A percentile compares a stretch with the other conserved stretches of the same genome.
Evolutionary conservation across 345 rosid genomes (phyloP).

Genomic region (Arabidopsis suecica): DNA sequence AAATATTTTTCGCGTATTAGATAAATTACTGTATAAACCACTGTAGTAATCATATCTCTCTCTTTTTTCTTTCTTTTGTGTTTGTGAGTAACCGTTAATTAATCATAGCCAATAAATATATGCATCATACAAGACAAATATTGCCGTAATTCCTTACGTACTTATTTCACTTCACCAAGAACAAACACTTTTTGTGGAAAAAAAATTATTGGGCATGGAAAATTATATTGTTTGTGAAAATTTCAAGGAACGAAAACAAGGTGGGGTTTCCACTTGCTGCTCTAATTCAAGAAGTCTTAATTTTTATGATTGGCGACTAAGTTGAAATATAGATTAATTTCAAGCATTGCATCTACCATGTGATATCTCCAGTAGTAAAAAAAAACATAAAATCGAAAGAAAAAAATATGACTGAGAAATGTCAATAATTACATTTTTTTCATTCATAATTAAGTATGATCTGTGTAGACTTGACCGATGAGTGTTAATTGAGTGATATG

Average conservation of each 20-base stretch:
- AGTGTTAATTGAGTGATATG: neutral
- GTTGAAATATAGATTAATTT: neutral
- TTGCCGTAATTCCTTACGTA: conserved; percentile 14
- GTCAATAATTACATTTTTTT: neutral
- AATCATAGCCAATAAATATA: conserved; percentile 3
- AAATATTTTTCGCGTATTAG: conserved; percentile 10
- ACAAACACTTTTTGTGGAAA: conserved; percentile 20
- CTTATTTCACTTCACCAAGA: conserved; percentile 15
- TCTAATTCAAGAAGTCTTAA: conserved; percentile 8
- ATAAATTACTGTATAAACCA: conserved; percentile 26
- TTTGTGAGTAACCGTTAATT: neutral
- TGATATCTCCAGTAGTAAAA: conserved; percentile 1
- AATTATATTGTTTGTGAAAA: conserved; percentile 20
- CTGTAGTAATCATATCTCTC: conserved; percentile 7
- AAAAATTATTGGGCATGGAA: neutral
- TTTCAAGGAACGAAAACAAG: neutral
- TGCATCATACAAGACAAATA: conserved; percentile 24
- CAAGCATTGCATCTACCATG: neutral
- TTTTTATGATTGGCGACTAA: conserved; percentile 17
- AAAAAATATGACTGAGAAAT: neutral
- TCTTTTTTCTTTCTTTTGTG: no score
- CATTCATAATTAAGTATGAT: neutral
- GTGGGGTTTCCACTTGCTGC: conserved; percentile 27
- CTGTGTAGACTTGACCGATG: neutral
- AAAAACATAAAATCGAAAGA: neutral